These are phyloP conservation scores for Marasmius oreades DNA, from an alignment of 1,284 basidiomycete genomes.

Conservation along the genomic window DNA sequence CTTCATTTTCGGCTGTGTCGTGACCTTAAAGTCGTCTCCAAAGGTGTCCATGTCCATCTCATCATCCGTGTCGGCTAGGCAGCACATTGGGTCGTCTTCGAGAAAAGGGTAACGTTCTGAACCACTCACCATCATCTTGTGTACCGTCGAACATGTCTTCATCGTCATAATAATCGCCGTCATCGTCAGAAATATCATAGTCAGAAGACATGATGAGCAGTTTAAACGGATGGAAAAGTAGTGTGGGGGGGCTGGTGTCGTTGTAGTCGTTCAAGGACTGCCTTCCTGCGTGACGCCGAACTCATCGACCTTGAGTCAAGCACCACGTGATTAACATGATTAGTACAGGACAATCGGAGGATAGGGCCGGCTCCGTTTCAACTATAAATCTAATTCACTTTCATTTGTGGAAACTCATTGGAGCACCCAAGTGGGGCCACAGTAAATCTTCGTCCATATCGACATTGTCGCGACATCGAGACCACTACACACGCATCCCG, in stretches of 20 bases:
- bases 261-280: neutral
- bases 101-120: neutral
- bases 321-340: neutral
- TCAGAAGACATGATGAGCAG: conserved; percentile 59
- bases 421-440: too few relatives aligned
- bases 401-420: too few relatives aligned
- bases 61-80: conserved; percentile 31
- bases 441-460: too few relatives aligned
- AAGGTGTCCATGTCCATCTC: conserved; percentile 66
- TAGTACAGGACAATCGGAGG: too few relatives aligned
- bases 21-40: conserved; percentile 58
- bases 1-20: conserved; percentile 57
- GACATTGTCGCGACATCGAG: too few relatives aligned
- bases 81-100: conserved; percentile 1
- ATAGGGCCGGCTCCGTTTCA: neutral
- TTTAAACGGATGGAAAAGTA: neutral
- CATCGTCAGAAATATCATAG: conserved; percentile 71
- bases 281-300: neutral
- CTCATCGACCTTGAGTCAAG: neutral
- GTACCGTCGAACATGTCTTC: conserved; percentile 64
- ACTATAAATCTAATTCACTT: too few relatives aligned
- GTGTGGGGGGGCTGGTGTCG: neutral
- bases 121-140: conserved; percentile 45
- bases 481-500: too few relatives aligned
- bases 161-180: conserved; percentile 62